phyloP scores from a whole-genome alignment of 2,329 filamentous ascomycete species.

The Fusarium virguliforme region DNA sequence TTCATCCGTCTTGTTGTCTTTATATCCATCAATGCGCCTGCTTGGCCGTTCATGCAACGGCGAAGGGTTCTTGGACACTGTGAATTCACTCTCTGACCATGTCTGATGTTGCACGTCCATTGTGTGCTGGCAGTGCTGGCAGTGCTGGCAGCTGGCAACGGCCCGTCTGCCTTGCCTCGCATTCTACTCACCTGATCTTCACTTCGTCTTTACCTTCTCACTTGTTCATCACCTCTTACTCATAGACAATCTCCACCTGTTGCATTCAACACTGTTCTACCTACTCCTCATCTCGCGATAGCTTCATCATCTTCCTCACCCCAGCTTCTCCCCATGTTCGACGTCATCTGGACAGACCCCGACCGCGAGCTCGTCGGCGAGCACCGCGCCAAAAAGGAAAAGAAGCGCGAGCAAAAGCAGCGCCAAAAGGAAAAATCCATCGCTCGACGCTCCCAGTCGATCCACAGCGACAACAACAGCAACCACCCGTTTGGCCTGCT shows the following conservation, averaged over 20 bases:
- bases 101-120: not conserved
- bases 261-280: not conserved
- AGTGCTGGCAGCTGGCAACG: conserved; percentile 7
- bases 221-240: not conserved
- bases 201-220: not conserved
- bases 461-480: conserved; percentile 61
- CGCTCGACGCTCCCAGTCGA: conserved; percentile 59
- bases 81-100: not conserved
- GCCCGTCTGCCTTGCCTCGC: not conserved
- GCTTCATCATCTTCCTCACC: not conserved
- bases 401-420: conserved; percentile 53
- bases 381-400: conserved; percentile 66
- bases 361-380: conserved; percentile 69
- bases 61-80: not conserved
- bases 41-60: not conserved
- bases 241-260: not conserved
- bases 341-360: conserved; percentile 73
- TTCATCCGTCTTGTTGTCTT: conserved; percentile 8
- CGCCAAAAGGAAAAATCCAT: conserved; percentile 46
- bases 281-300: conserved; percentile 4
- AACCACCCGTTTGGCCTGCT: conserved; percentile 63
- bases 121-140: not conserved
- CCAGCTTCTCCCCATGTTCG: conserved; percentile 65
- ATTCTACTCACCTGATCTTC: not conserved
- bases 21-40: not conserved